Evolutionary conservation across 495 filamentous ascomycete species (phyloP), one percentile per base, ranked within the genome.

Genomic region (Penicillium mononematosum): DNA sequence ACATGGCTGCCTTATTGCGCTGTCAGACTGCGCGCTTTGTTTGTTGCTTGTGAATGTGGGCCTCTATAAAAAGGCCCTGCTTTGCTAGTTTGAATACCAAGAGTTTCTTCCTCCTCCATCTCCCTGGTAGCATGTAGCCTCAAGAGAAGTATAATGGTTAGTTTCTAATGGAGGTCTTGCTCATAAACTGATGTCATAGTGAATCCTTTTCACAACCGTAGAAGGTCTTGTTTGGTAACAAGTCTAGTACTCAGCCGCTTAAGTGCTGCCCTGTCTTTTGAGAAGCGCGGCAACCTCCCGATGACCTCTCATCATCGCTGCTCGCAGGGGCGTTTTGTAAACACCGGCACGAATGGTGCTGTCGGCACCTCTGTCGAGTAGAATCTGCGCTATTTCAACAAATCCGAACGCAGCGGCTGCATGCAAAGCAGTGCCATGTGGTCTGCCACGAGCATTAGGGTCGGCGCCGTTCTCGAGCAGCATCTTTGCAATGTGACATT

Each of bases 371-470:
- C 8, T 14, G 2, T 29, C 45, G 9, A 47, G 45, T 5, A 47
- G 45, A 27, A 47, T 5, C n/a, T 47, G 45, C 45, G 17, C 7
- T 2, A 47, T 31, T 19, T 10, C 3, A 5, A 5, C 7, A 12
- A 5, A n/a, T n/a, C 45, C 45, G 9, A 31, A 20, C 1, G 5
- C 2, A 1, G 45, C 27, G 2, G 45, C 45, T 47, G 45, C 25
- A 20, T 47, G 45, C n/a, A 47, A 47, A 9, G 45, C 45, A 31
- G 27, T 31, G 7, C 45, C 45, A 31, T 47, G 45, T 10, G 31
- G 0, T 11, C n/a, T 47, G n/a, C 25, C 25, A 29, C 45, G 27
- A 17, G n/a, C 45, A 6, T 31, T 7, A 31, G 31, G 1, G 0
- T 47, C 22, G n/a, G 45, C 25, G 3, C 45, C 45, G 4, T 47